Percentiles rank a stretch among this genome's conserved stretches.
Conservation (phyloP, 2,329 filamentous ascomycete species). For the Biscogniauxia marginata region DNA sequence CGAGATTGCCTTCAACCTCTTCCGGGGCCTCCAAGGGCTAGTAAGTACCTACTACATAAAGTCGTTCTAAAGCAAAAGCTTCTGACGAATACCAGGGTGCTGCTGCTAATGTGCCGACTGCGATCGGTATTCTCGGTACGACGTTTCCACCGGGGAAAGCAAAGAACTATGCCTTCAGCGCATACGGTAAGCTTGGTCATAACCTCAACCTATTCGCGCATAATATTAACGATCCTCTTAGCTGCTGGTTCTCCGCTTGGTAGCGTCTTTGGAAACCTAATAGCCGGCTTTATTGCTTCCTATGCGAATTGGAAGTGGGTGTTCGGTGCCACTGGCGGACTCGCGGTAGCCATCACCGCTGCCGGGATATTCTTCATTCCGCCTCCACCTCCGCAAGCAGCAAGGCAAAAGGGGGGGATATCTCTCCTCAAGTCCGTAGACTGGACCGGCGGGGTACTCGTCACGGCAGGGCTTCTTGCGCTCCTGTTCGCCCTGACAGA, state of each 20-base stretch:
- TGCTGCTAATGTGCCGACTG: conserved; percentile 68
- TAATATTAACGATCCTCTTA: conserved; percentile 20
- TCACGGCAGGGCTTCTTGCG: conserved; percentile 61
- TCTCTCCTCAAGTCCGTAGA: conserved; percentile 52
- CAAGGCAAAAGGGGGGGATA: conserved; percentile 21
- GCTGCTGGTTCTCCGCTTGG: conserved; percentile 65
- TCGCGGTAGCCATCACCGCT: conserved; percentile 55
- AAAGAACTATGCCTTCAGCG: conserved; percentile 69
- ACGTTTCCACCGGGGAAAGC: conserved; percentile 66
- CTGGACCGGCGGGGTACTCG: conserved; percentile 63
- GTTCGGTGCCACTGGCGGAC: conserved; percentile 62
- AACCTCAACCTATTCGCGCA: background rate
- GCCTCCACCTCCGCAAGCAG: conserved; percentile 37
- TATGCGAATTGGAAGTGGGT: conserved; percentile 67
- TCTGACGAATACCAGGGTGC: conserved; percentile 45
- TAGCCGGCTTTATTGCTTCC: conserved; percentile 62
- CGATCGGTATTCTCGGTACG: conserved; percentile 66
- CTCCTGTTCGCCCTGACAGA: conserved; percentile 67
- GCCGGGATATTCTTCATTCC: conserved; percentile 62
- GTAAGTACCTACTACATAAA: conserved; percentile 28
- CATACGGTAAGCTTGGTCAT: conserved; percentile 46
- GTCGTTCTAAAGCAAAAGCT: background rate
- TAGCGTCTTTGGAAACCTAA: conserved; percentile 62
- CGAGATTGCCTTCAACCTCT: conserved; percentile 66
- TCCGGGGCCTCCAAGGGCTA: conserved; percentile 65